These are phyloP conservation scores for Clonostachys rhizophaga DNA, from an alignment of 2,329 filamentous ascomycete genomes.

Conservation along the genomic window DNA sequence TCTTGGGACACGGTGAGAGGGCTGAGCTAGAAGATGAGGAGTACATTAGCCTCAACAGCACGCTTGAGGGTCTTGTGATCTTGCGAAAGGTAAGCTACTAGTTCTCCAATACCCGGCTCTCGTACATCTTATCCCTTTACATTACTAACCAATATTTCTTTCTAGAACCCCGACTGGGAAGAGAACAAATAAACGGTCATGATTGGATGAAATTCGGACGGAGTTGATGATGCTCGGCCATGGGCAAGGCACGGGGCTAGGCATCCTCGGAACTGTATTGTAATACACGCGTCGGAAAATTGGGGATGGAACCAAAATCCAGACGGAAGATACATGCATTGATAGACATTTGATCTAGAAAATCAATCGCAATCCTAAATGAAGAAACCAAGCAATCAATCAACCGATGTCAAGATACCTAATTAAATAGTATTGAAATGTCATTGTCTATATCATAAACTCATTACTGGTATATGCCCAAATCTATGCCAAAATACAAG, in stretches of 20 bases:
- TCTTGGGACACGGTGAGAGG: constrained; percentile 90
- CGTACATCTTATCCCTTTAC: not conserved
- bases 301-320: constrained; percentile 2
- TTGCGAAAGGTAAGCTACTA: constrained; percentile 73
- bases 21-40: constrained; percentile 97
- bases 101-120: not conserved
- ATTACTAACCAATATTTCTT: constrained; percentile 8
- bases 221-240: not conserved
- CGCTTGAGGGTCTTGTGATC: constrained; percentile 91
- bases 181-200: constrained; percentile 22
- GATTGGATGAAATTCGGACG: not conserved
- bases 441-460: too few relatives aligned
- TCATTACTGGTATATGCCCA: too few relatives aligned
- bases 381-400: not conserved
- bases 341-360: not conserved
- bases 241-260: not conserved
- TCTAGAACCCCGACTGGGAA: constrained; percentile 33
- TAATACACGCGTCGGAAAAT: not conserved
- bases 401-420: too few relatives aligned
- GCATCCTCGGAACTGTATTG: not conserved
- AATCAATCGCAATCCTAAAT: not conserved
- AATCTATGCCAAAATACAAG: too few relatives aligned
- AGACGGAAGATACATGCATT: not conserved
- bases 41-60: constrained; percentile 88
- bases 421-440: too few relatives aligned